phyloP scores from a whole-genome alignment of 2,329 filamentous ascomycete genomes.

The Fusarium sp. region DNA sequence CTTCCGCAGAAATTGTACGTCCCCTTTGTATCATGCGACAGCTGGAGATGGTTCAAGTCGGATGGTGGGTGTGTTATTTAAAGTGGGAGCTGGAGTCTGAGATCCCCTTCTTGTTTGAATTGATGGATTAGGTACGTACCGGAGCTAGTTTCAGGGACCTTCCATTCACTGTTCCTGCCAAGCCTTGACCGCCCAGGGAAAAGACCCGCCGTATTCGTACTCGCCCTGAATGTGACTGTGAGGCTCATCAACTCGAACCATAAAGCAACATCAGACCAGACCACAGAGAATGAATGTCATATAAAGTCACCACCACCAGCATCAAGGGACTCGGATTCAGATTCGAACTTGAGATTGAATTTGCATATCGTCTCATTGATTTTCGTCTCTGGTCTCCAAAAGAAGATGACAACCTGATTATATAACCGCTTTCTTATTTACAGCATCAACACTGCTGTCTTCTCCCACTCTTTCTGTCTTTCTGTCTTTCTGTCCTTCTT shows the following conservation, averaged over 20 bases:
- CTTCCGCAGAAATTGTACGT: neutral
- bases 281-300: neutral
- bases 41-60: slow-evolving; percentile 5
- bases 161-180: slow-evolving; percentile 25
- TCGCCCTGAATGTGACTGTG: slow-evolving; percentile 3
- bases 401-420: slow-evolving; percentile 44
- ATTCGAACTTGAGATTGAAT: neutral
- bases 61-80: slow-evolving; percentile 8
- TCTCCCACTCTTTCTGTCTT: neutral
- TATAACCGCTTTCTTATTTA: slow-evolving; percentile 41
- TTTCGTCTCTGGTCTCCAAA: slow-evolving; percentile 42
- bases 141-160: neutral
- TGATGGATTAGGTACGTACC: slow-evolving; percentile 13
- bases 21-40: slow-evolving; percentile 34
- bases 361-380: slow-evolving; percentile 40
- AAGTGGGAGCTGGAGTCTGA: slow-evolving; percentile 22
- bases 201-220: slow-evolving; percentile 40
- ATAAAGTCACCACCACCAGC: neutral
- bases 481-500: neutral
- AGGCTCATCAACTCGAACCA: slow-evolving; percentile 6
- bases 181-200: slow-evolving; percentile 22
- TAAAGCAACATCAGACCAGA: neutral
- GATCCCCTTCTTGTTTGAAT: neutral
- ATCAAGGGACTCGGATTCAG: neutral
- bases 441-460: slow-evolving; percentile 15